A percentile compares a stretch with the other conserved stretches of the same genome.
Conservation (phyloP, 352 stramenopile species). For the Phytophthora idaei region DNA sequence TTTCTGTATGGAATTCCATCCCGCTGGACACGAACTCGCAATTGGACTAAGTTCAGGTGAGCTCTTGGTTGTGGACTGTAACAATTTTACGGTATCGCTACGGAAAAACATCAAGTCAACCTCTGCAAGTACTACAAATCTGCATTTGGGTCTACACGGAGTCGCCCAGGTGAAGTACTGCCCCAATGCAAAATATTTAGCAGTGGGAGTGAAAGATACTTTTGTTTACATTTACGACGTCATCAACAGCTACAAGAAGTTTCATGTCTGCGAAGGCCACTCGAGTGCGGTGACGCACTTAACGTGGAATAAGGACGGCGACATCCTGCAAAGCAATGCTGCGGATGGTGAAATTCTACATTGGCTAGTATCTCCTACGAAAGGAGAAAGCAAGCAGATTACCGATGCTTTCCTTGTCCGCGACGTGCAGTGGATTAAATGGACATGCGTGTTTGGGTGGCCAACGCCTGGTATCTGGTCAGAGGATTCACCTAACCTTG, state of each 20-base stretch:
- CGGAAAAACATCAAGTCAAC: slow-evolving; percentile 50
- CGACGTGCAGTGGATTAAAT: slow-evolving; percentile 65
- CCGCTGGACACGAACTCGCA: slow-evolving; percentile 54
- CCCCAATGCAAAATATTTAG: slow-evolving; percentile 51
- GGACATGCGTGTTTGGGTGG: slow-evolving; percentile 78
- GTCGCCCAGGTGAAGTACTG: slow-evolving; percentile 62
- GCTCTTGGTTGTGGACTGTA: slow-evolving; percentile 55
- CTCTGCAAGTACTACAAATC: slow-evolving; percentile 19
- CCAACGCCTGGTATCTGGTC: slow-evolving; percentile 65
- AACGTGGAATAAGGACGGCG: slow-evolving; percentile 85
- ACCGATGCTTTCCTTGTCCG: slow-evolving; percentile 64
- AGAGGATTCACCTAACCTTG: slow-evolving; percentile 52
- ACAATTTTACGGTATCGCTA: slow-evolving; percentile 39
- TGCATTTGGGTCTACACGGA: slow-evolving; percentile 12
- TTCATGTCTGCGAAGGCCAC: slow-evolving; percentile 79
- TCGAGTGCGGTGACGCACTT: slow-evolving; percentile 82
- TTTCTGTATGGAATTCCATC: slow-evolving; percentile 62
- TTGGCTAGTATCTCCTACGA: slow-evolving; percentile 47
- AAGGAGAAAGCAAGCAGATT: slow-evolving; percentile 59
- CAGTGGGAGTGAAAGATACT: slow-evolving; percentile 62
- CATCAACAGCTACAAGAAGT: slow-evolving; percentile 53
- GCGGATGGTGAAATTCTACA: slow-evolving; percentile 68
- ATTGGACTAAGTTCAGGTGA: slow-evolving; percentile 61
- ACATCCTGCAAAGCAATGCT: slow-evolving; percentile 85
- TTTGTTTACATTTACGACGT: slow-evolving; percentile 70